Conservation (phyloP, 2,329 filamentous ascomycete species). For the Atkinsonella hypoxylon region DNA sequence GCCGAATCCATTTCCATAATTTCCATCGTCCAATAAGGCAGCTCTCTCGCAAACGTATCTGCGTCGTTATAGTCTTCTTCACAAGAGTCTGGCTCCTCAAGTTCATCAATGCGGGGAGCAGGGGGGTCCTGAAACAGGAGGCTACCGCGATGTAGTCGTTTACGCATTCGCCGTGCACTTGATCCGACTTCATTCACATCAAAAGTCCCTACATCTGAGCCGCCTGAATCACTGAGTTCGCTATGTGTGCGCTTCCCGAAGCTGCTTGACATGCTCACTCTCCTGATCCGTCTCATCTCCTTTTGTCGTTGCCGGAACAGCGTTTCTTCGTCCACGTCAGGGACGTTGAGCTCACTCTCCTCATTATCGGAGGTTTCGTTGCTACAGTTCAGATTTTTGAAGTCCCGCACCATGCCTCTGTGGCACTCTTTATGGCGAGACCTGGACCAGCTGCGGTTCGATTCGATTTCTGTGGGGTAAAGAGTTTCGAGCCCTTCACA, state of each 20-base stretch:
- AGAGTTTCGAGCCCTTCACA: slow-evolving; percentile 30
- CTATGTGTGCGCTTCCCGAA: slow-evolving; percentile 43
- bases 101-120: slow-evolving; percentile 38
- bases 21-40: slow-evolving; percentile 38
- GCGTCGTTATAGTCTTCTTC: slow-evolving; percentile 31
- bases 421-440: slow-evolving; percentile 29
- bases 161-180: slow-evolving; percentile 34
- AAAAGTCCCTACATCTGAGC: slow-evolving; percentile 24
- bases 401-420: slow-evolving; percentile 29
- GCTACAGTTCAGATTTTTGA: slow-evolving; percentile 34
- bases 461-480: slow-evolving; percentile 34
- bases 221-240: slow-evolving; percentile 40
- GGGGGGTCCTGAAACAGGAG: slow-evolving; percentile 38
- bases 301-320: slow-evolving; percentile 29
- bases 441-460: slow-evolving; percentile 28
- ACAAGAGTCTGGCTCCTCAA: slow-evolving; percentile 39
- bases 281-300: slow-evolving; percentile 30
- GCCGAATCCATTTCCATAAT: slow-evolving; percentile 37
- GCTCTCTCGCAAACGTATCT: slow-evolving; percentile 32
- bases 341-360: slow-evolving; percentile 16
- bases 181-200: slow-evolving; percentile 32
- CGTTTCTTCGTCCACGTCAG: slow-evolving; percentile 23
- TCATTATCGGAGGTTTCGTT: slow-evolving; percentile 26
- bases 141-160: slow-evolving; percentile 33
- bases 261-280: slow-evolving; percentile 40